Conservation (phyloP, 345 rosid genomes). For the Salix viminalis region DNA sequence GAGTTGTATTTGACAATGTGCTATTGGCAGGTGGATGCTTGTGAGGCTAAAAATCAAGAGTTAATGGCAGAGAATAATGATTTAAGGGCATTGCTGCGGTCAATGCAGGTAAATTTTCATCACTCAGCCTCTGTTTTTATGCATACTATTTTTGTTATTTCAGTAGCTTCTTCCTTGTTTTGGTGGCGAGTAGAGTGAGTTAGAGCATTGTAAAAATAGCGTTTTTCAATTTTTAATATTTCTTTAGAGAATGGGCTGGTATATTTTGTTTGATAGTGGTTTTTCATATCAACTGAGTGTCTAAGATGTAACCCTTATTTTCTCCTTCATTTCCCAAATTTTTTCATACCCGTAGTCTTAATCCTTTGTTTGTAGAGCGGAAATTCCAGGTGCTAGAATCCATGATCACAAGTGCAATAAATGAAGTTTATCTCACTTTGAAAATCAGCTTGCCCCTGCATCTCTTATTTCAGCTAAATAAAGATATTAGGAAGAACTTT, state of each 20-base stretch:
- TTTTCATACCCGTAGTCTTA: no score
- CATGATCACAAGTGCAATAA: not conserved
- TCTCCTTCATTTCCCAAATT: no score
- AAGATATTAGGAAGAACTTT: not conserved
- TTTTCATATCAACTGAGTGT: no score
- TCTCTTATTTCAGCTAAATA: not conserved
- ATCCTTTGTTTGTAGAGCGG: not conserved
- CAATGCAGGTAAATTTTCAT: slow-evolving; percentile 67
- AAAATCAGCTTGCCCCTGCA: not conserved
- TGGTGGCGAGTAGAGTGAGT: no score
- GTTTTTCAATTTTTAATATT: no score
- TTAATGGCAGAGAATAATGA: slow-evolving; percentile 80
- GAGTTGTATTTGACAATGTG: slow-evolving; percentile 6
- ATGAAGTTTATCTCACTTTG: not conserved
- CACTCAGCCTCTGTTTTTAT: not conserved
- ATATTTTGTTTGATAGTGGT: no score
- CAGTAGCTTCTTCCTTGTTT: not conserved
- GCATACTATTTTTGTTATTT: not conserved
- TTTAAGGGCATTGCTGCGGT: slow-evolving; percentile 78
- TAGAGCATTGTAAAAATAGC: no score
- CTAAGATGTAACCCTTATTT: no score
- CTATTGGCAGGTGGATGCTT: slow-evolving; percentile 78
- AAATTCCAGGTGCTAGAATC: not conserved
- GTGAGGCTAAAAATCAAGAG: slow-evolving; percentile 90
- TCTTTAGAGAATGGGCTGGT: no score